Percentiles rank a stretch among this genome's conserved stretches.
Evolutionary conservation across 805 yeast species (phyloP).

Genomic region (Saturnispora galanensis): DNA sequence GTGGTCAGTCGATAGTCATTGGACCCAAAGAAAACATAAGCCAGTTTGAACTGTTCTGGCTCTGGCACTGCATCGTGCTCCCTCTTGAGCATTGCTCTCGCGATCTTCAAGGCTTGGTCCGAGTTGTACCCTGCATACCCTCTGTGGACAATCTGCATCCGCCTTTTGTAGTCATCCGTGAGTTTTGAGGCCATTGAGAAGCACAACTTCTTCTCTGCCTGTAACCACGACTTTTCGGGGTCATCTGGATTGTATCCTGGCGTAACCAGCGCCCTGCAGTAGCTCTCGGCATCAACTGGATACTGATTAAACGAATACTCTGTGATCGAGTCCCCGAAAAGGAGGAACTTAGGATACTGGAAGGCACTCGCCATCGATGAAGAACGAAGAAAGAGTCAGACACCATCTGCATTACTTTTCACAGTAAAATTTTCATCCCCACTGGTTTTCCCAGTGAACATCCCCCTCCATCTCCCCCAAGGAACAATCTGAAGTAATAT

Average conservation of each 20-base stretch:
- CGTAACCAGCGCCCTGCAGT: not conserved
- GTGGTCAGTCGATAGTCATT: slow-evolving; percentile 43
- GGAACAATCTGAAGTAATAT: no score
- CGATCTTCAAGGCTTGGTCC: slow-evolving; percentile 6
- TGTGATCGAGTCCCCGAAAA: slow-evolving; percentile 29
- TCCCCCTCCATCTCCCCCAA: no score
- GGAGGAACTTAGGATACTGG: slow-evolving; percentile 15
- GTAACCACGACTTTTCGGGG: slow-evolving; percentile 3
- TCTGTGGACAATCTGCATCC: slow-evolving; percentile 55
- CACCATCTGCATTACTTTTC: no score
- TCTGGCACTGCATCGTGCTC: slow-evolving; percentile 31
- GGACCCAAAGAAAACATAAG: slow-evolving; percentile 66
- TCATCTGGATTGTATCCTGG: slow-evolving; percentile 1
- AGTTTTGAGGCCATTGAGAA: slow-evolving; percentile 24
- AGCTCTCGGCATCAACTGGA: slow-evolving; percentile 9
- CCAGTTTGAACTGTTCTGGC: slow-evolving; percentile 25
- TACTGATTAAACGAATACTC: slow-evolving; percentile 20
- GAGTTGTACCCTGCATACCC: slow-evolving; percentile 69
- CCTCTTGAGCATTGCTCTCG: slow-evolving; percentile 36
- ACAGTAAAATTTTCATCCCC: no score
- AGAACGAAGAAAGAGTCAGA: not conserved
- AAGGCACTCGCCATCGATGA: not conserved
- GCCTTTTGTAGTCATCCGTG: slow-evolving; percentile 38
- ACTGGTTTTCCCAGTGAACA: no score
- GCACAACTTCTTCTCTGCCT: slow-evolving; percentile 4